phyloP scores from a whole-genome alignment of 2,329 filamentous ascomycete genomes.

The Neofusicoccum umdonicola region DNA sequence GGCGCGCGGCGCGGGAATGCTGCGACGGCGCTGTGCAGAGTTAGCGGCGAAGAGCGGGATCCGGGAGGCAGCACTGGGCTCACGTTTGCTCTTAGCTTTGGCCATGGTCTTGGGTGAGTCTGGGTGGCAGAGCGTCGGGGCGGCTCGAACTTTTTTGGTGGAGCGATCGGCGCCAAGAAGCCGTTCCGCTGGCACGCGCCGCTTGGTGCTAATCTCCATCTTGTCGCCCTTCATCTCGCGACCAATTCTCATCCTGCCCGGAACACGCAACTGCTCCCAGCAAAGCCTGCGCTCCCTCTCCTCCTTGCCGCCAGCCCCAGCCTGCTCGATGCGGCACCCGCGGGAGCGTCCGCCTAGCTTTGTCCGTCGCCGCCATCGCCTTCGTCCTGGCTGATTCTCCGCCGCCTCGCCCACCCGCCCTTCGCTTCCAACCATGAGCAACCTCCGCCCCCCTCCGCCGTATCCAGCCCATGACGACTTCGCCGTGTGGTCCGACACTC shows the following conservation, averaged over 20 bases:
- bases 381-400: conserved; percentile 15
- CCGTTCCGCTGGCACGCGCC: not conserved
- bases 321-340: conserved; percentile 15
- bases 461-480: not conserved
- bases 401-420: not conserved
- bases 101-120: not conserved
- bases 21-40: conserved; percentile 55
- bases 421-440: conserved; percentile 7
- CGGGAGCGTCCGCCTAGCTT: conserved; percentile 4
- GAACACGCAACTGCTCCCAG: not conserved
- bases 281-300: not conserved
- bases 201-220: conserved; percentile 4
- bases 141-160: conserved; percentile 15
- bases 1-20: conserved; percentile 72
- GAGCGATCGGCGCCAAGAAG: conserved; percentile 6
- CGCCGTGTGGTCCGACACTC: not conserved
- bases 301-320: not conserved
- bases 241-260: not conserved
- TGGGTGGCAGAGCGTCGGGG: not conserved
- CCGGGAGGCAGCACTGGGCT: not conserved
- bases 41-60: not conserved
- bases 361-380: not conserved
- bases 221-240: conserved; percentile 13
- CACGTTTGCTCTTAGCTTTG: conserved; percentile 6
- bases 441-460: conserved; percentile 4